Evolutionary conservation across 305 asterid genomes (phyloP), one percentile per base, ranked within the genome.

Genomic region (Solanum hybrid): DNA sequence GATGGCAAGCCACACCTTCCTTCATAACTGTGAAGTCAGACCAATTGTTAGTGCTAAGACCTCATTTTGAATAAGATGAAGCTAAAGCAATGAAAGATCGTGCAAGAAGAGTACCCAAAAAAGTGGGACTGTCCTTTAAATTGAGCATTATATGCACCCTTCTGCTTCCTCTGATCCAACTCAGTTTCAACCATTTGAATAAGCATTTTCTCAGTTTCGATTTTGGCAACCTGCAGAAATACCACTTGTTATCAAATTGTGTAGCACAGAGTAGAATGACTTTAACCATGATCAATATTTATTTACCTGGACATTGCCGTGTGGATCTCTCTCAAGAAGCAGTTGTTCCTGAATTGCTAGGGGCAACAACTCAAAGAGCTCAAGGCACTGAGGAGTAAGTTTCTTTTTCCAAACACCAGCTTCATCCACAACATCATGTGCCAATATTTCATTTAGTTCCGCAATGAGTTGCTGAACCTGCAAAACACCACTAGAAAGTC

Each of bases 281-380:
- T 89, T 42, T 76, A 82, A 56, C 82, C 36, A 26, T 16, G 77
- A 66, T 6, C 29, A 80, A 40, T 78, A 81, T 13, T 42, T 14
- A 16, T 38, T 64, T 85, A 96, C 98, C 98, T 97, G 99, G 89
- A 97, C 99, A 92, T 97, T 97, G 86, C 99, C 99, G 31, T 97
- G 99, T 78, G 99, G 99, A 92, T 97, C 99, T 93, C 99, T 97
- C 95, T 97, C 99, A 73, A 97, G 99, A 95, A 97, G 90, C 94
- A 97, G 85, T 87, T 97, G 99, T 60, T 96, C 99, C 92, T 97
- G 98, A 92, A 97, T 97, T 76, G 97, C 97, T 31, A 93, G 89
- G 88, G 99, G 99, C 78, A 97, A 93, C 66, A 97, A 20, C 72
- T 97, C 98, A 92, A 97, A 97, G 76, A 97, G 99, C 93, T 95